phyloP scores from a whole-genome alignment of 2,329 filamentous ascomycete species.

The Thelonectria discophora region DNA sequence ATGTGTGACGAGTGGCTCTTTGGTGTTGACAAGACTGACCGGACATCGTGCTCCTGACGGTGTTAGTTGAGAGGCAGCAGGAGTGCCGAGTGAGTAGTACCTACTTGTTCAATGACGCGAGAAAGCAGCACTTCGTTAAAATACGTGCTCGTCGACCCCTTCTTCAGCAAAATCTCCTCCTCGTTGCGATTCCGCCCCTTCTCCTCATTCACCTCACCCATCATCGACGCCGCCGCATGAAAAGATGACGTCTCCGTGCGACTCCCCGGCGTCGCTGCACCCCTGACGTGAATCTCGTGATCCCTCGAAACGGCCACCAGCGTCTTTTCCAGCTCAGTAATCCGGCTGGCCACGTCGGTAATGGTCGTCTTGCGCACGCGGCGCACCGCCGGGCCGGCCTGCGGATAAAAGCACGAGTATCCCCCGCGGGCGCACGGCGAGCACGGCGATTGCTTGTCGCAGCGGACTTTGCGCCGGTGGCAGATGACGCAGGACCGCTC shows the following conservation, averaged over 20 bases:
- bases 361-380: conserved; percentile 44
- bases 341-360: conserved; percentile 48
- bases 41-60: conserved; percentile 37
- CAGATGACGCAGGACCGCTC: conserved; percentile 53
- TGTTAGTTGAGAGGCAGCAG: background rate
- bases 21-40: conserved; percentile 35
- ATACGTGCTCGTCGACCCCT: conserved; percentile 47
- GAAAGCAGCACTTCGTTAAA: conserved; percentile 51
- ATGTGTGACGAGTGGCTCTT: conserved; percentile 17
- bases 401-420: conserved; percentile 45
- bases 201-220: background rate
- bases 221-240: background rate
- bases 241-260: too few species aligned
- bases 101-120: conserved; percentile 47
- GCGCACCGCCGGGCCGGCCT: conserved; percentile 36
- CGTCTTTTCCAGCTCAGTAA: conserved; percentile 47
- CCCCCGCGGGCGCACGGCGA: conserved; percentile 68
- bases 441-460: conserved; percentile 76
- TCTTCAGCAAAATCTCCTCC: conserved; percentile 44
- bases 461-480: conserved; percentile 70
- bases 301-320: conserved; percentile 31
- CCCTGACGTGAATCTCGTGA: conserved; percentile 2
- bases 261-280: background rate
- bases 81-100: background rate
- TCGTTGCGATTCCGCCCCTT: conserved; percentile 1